Percentiles rank a stretch among this genome's conserved stretches.
These are phyloP conservation scores for Magnolia officinalis DNA, from an alignment of 164 flowering plant species.

Conservation along the genomic window DNA sequence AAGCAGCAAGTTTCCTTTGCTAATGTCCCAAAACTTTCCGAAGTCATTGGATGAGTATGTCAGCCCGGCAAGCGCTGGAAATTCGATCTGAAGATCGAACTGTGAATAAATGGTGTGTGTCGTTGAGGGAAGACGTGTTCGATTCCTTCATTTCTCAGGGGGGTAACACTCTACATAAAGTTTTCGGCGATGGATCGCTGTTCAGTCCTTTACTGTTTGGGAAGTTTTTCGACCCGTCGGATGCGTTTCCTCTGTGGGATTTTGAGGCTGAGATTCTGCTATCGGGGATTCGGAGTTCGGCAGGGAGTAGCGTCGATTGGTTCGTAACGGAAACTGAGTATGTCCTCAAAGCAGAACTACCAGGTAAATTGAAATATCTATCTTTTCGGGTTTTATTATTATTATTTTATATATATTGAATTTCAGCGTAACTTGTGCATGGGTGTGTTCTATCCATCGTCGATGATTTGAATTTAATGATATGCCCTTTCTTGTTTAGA, in stretches of 20 bases:
- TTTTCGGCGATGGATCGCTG: slow-evolving; percentile 66
- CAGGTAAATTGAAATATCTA: slow-evolving; percentile 37
- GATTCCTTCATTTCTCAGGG: slow-evolving; percentile 38
- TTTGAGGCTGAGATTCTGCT: slow-evolving; percentile 64
- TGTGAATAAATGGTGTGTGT: slow-evolving; percentile 65
- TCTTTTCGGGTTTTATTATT: no score
- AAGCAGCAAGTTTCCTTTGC: slow-evolving; percentile 4
- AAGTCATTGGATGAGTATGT: slow-evolving; percentile 21
- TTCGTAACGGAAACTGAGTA: slow-evolving; percentile 54
- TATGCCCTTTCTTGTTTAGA: no score
- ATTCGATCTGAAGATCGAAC: slow-evolving; percentile 49
- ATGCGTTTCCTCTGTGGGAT: slow-evolving; percentile 94
- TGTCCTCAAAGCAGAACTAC: slow-evolving; percentile 61
- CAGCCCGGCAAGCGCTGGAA: slow-evolving; percentile 42
- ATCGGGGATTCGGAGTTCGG: slow-evolving; percentile 33
- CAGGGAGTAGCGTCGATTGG: slow-evolving; percentile 60
- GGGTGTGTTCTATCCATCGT: not conserved
- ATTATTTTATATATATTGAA: no score
- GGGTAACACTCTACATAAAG: slow-evolving; percentile 28
- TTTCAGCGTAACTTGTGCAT: not conserved
- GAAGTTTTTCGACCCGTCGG: slow-evolving; percentile 88
- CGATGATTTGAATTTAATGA: no score
- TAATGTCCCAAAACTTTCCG: slow-evolving; percentile 1
- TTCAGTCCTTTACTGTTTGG: slow-evolving; percentile 84
- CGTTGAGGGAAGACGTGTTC: slow-evolving; percentile 64